These are phyloP conservation scores for Endotrypanum monterogeii DNA, from an alignment of 208 protist genomes.

Conservation along the genomic window DNA sequence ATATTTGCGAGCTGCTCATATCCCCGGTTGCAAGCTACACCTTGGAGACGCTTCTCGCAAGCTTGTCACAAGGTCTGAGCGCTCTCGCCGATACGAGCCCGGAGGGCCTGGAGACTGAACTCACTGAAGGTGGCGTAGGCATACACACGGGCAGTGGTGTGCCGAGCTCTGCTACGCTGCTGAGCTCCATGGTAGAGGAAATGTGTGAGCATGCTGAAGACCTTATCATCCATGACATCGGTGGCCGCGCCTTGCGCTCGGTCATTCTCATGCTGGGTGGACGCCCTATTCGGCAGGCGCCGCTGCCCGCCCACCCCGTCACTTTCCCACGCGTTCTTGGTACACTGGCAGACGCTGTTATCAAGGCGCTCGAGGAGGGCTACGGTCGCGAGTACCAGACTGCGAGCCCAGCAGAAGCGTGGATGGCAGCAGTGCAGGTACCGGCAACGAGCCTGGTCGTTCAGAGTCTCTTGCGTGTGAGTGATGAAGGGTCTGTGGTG, in stretches of 20 bases:
- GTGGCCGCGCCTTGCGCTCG: conserved; percentile 73
- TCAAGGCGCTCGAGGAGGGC: conserved; percentile 55
- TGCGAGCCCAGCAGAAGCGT: conserved; percentile 43
- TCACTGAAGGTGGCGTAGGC: conserved; percentile 60
- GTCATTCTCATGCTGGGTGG: conserved; percentile 83
- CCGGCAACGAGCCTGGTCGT: conserved; percentile 80
- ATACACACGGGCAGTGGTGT: conserved; percentile 82
- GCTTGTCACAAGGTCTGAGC: conserved; percentile 68
- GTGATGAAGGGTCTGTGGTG: conserved; percentile 42
- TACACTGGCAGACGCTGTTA: conserved; percentile 43
- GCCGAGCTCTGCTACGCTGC: conserved; percentile 75
- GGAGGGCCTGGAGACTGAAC: conserved; percentile 54
- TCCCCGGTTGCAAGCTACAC: conserved; percentile 88
- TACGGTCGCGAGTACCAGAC: conserved; percentile 52
- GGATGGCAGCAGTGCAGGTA: conserved; percentile 68
- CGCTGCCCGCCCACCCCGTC: conserved; percentile 41
- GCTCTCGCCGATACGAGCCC: conserved; percentile 42
- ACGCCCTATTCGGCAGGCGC: conserved; percentile 65
- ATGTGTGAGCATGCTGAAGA: conserved; percentile 66
- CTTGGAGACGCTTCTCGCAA: conserved; percentile 75
- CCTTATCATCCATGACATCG: conserved; percentile 75
- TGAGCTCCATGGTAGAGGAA: conserved; percentile 68
- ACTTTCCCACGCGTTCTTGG: conserved; percentile 48
- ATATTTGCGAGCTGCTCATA: conserved; percentile 60
- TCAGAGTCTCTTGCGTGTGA: conserved; percentile 83